Percentiles rank a stretch among this genome's conserved stretches.
Evolutionary conservation across 2,329 filamentous ascomycete genomes (phyloP).

Genomic region (Pyricularia sp.): DNA sequence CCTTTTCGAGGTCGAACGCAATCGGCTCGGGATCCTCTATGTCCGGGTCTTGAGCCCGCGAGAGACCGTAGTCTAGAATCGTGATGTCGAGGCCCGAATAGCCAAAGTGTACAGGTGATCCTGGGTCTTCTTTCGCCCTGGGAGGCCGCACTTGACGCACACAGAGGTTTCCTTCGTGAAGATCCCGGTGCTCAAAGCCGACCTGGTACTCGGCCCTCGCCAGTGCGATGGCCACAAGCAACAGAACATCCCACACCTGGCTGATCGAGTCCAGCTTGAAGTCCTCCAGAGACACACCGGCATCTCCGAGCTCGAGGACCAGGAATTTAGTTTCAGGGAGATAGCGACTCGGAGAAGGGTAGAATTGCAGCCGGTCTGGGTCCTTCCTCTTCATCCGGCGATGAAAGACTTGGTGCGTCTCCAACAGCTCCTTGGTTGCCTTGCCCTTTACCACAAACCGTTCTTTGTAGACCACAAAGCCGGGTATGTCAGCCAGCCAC

Average conservation of each 20-base stretch:
- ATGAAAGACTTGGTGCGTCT: slow-evolving; percentile 48
- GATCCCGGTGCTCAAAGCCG: slow-evolving; percentile 53
- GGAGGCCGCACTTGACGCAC: slow-evolving; percentile 30
- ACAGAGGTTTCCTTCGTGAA: slow-evolving; percentile 54
- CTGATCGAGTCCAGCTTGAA: slow-evolving; percentile 33
- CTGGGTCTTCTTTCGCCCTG: slow-evolving; percentile 14
- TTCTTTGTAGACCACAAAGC: slow-evolving; percentile 54
- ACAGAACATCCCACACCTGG: slow-evolving; percentile 51
- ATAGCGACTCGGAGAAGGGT: slow-evolving; percentile 48
- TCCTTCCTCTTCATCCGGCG: slow-evolving; percentile 40
- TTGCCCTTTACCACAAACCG: slow-evolving; percentile 46
- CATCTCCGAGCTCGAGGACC: slow-evolving; percentile 50
- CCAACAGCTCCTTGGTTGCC: slow-evolving; percentile 36
- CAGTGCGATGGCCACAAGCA: slow-evolving; percentile 46
- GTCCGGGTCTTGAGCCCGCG: slow-evolving; percentile 35
- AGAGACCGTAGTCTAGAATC: slow-evolving; percentile 52
- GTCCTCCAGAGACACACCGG: slow-evolving; percentile 46
- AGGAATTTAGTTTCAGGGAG: slow-evolving; percentile 44
- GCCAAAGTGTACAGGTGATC: slow-evolving; percentile 32
- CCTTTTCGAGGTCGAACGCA: slow-evolving; percentile 46
- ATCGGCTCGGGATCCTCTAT: slow-evolving; percentile 19
- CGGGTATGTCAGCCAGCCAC: slow-evolving; percentile 48
- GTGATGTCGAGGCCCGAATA: slow-evolving; percentile 50
- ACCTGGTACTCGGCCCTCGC: slow-evolving; percentile 44
- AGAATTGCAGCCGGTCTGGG: slow-evolving; percentile 44